Base-by-base conservation (phyloP, 1,139 yeast species). In the Meyerozyma sp. region DNA sequence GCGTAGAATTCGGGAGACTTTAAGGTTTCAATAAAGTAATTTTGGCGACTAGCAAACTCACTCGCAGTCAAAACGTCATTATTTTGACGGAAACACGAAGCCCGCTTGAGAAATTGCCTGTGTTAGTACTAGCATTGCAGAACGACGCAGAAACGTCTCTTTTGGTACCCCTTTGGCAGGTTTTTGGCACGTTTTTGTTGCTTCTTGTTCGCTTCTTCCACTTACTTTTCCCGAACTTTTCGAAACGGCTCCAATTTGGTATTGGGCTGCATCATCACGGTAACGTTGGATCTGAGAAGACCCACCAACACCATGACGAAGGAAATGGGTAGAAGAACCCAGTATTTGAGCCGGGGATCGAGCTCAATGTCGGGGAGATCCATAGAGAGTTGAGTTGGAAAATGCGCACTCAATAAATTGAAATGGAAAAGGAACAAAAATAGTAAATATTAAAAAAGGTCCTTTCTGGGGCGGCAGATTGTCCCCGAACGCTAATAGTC, bases 241-340 rank as follows among this genome's bases (percentile, higher is more conserved):
- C 73, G 77, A 47, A 71, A 65, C 7, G 75, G 73, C 32, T 72
- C 77, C 29, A 78, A 67, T 52, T 79, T 83, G 4, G 84, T 81
- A 36, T 70, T 63, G 40, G 90, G 78, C 49, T 77, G 72, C 39
- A 86, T 62, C 43, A 88, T 64, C 32, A 71, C 64, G 40, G 90
- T 81, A 28, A 84, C 74, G 54, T 84, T 82, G 47, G 88, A 83
- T 46, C 96, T 73, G 40, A 89, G 65, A 29, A 93, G 65, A 5
- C 97, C 97, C n/a, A 89, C 91, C 45, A 91, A 65, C 14, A 93
- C 84, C 96, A 93, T 90, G 29, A 90, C 95, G 34, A 86, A 60
- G 8, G 96, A 81, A 40, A 93, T 91, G 30, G 98, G 98, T 39
- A 90, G 65, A 23, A 93, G 71, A 34, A 90, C 98, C 98, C 98